Conservation (phyloP, 345 rosid genomes). For the Bretschneidera sinensis region DNA sequence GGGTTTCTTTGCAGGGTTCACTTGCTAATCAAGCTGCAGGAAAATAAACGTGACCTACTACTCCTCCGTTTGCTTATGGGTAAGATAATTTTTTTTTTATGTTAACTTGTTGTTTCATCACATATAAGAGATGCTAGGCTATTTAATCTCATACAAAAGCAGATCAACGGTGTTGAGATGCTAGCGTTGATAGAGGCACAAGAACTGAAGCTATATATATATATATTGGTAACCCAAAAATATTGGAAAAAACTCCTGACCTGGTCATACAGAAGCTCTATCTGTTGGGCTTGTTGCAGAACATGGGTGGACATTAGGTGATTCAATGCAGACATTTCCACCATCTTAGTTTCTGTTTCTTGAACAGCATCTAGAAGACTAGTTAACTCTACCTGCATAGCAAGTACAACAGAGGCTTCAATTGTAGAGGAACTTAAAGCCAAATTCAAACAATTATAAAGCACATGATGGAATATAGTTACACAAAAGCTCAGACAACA, state of each 20-base stretch:
- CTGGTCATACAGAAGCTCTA: slow-evolving; percentile 82
- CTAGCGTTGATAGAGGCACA: too few relatives aligned
- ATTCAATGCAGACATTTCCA: slow-evolving; percentile 96
- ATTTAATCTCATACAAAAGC: too few relatives aligned
- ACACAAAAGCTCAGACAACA: neutral
- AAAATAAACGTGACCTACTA: too few relatives aligned
- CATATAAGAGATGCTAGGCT: too few relatives aligned
- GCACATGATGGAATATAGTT: neutral
- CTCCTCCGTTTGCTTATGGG: too few relatives aligned
- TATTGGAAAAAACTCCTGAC: slow-evolving; percentile 36
- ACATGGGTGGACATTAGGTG: slow-evolving; percentile 94
- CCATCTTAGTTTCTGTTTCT: slow-evolving; percentile 93
- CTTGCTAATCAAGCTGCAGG: too few relatives aligned
- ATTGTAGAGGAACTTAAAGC: slow-evolving; percentile 6
- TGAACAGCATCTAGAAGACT: slow-evolving; percentile 81
- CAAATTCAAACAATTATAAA: slow-evolving; percentile 2
- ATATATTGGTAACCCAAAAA: too few relatives aligned
- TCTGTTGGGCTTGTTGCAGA: slow-evolving; percentile 93
- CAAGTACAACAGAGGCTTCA: slow-evolving; percentile 10
- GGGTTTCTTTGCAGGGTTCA: too few relatives aligned
- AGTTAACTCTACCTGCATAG: slow-evolving; percentile 75
- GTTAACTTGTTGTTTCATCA: too few relatives aligned
- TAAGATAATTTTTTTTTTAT: too few relatives aligned
- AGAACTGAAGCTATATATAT: too few relatives aligned
- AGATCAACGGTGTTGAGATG: too few relatives aligned